Evolutionary conservation across 352 stramenopile species (phyloP), one percentile per base, ranked within the genome.

Genomic region (Phytopythium ostracodes): DNA sequence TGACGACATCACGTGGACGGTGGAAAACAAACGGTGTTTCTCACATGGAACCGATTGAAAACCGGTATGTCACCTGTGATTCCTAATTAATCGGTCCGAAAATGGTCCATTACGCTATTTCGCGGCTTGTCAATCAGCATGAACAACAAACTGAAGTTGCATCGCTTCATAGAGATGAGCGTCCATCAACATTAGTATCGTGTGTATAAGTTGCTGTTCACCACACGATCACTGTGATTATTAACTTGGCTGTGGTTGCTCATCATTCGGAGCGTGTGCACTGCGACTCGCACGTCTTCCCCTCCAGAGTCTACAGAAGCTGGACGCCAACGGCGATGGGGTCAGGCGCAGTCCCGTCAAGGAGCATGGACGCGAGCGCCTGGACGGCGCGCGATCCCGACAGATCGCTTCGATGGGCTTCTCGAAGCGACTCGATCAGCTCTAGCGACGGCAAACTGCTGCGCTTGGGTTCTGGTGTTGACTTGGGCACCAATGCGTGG

Each of bases 351-450:
- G 24, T 20, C 12, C 18, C 42, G 25, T 49, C 38, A 24, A 63
- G 62, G 22, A 70, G 62, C 27, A 2, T 31, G 5, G 42, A 36
- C 22, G 36, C 27, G 33, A 67, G 27, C 59, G 20, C 49, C 20
- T 40, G 25, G 24, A 62, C 50, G 1, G 33, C 58, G 55, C n/a
- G 3, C 44, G n/a, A 18, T 14, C 50, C 49, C 27, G 42, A 42
- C 43, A 27, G 60, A 46, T 67, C 27, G 29, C 2, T 50, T 20
- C n/a, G 18, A 24, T 44, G 27, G 35, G 20, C 31, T n/a, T 60
- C 31, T 38, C 63, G 67, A 53, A 74, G 50, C 7, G 51, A 40
- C 25, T 56, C 42, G 52, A 66, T 65, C 64, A 77, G 27, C 27
- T 66, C 61, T 31, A 72, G 38, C 33, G 70, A 63, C 12, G 70